phyloP scores from a whole-genome alignment of 768 basidiomycete species.

The Boletus speciosus region DNA sequence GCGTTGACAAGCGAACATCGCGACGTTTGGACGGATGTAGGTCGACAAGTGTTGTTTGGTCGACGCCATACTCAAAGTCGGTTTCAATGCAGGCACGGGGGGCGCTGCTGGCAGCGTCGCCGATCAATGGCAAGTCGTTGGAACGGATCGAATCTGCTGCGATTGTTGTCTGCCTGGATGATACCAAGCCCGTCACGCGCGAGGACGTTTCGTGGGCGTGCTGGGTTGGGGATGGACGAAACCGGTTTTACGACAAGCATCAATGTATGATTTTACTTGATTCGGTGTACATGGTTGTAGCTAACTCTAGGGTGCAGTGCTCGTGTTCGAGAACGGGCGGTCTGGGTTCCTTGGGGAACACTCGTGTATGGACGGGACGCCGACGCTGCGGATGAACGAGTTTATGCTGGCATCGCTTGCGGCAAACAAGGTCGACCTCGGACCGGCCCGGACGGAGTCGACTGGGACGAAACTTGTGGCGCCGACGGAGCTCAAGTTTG shows the following conservation, averaged over 20 bases:
- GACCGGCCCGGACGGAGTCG: constrained; percentile 40
- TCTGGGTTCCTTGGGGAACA: constrained; percentile 91
- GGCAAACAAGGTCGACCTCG: constrained; percentile 71
- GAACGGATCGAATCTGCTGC: constrained; percentile 87
- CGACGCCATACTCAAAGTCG: background rate
- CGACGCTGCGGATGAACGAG: constrained; percentile 93
- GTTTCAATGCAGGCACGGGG: constrained; percentile 43
- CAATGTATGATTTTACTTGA: constrained; percentile 52
- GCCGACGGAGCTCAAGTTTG: constrained; percentile 70
- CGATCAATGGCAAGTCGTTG: constrained; percentile 62
- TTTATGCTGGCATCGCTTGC: constrained; percentile 80
- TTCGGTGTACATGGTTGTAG: background rate
- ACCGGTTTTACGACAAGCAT: constrained; percentile 97
- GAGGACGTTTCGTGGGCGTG: constrained; percentile 78
- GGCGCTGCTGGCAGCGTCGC: constrained; percentile 61
- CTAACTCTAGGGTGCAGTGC: constrained; percentile 46
- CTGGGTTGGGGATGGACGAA: constrained; percentile 89
- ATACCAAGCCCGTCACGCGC: constrained; percentile 72
- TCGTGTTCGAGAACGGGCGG: constrained; percentile 93
- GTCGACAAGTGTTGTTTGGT: constrained; percentile 40
- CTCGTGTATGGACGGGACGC: constrained; percentile 91
- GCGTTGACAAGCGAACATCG: constrained; percentile 86
- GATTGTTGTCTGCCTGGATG: constrained; percentile 84
- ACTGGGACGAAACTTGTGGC: constrained; percentile 42
- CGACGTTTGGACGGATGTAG: constrained; percentile 83